Base-by-base conservation (phyloP, 352 stramenopile genomes). In the Phytophthora citrophthora region DNA sequence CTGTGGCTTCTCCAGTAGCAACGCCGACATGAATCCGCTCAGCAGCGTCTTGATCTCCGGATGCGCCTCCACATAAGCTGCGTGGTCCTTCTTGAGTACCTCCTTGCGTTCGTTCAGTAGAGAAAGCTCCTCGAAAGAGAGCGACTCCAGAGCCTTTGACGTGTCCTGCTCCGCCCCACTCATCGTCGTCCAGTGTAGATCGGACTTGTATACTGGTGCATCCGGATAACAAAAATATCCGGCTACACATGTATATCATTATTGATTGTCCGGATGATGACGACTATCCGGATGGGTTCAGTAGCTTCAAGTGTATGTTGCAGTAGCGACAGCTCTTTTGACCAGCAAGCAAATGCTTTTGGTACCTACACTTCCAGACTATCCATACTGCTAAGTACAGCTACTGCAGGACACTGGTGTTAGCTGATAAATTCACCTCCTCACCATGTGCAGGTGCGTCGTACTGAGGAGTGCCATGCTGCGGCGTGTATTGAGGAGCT, bases 31-130 rank as follows among this genome's bases (percentile, higher is more conserved):
- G 79, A 97, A 97, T 47, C 82, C 73, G 64, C 83, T 95, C 41
- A 97, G 73, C 48, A 97, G 78, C 63, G 86, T 89, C 84, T 96
- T 94, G 62, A 97, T 91, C 80, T 97, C 90, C 24, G 90, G 86
- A 49, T 97, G 90, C 11, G 74, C 56, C 40, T 90, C 86, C 32
- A 97, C 74, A 56, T 97, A 97, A 12, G 62, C 72, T 15, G 83
- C 68, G 70, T 97, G 88, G 27, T 93, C 87, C 61, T 93, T 89
- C 69, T 95, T 95, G 24, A 96, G 74, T 56, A 77, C 77, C 50
- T 93, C 83, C 62, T 96, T 96, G 72, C 80, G 83, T 73, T 96
- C 84, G 44, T 96, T 91, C 31, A 95, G 80, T 26, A 91, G 76
- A 48, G 86, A 89, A 16, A 94, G 75, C 69, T 95, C 88, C 69